These are phyloP conservation scores for Alternaria ethzedia DNA, from an alignment of 2,329 filamentous ascomycete species.

Conservation along the genomic window DNA sequence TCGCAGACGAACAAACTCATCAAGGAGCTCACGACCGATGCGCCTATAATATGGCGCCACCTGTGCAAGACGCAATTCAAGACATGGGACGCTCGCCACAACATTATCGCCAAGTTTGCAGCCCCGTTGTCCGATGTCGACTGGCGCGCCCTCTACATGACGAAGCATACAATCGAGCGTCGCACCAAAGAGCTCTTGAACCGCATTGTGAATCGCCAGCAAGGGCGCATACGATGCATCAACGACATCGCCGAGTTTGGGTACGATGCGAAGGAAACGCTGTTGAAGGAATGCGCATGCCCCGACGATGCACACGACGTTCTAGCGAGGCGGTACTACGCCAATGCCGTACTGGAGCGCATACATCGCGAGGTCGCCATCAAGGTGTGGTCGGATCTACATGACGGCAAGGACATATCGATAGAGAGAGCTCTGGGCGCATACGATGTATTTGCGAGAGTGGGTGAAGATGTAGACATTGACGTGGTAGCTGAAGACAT, in stretches of 20 bases:
- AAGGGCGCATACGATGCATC: slow-evolving; percentile 71
- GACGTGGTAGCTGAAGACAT: slow-evolving; percentile 68
- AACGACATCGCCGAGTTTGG: slow-evolving; percentile 74
- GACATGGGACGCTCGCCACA: slow-evolving; percentile 70
- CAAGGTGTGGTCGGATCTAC: slow-evolving; percentile 72
- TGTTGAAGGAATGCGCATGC: slow-evolving; percentile 69
- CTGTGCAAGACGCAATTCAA: slow-evolving; percentile 73
- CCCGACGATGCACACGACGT: slow-evolving; percentile 71
- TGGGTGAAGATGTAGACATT: slow-evolving; percentile 74
- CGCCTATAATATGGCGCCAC: slow-evolving; percentile 78
- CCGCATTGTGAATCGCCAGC: slow-evolving; percentile 72
- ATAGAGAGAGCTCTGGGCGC: slow-evolving; percentile 79
- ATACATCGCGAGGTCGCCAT: slow-evolving; percentile 83
- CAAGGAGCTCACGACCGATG: slow-evolving; percentile 69
- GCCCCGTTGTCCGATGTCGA: slow-evolving; percentile 63
- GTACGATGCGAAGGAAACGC: slow-evolving; percentile 87
- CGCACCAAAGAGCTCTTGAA: slow-evolving; percentile 59
- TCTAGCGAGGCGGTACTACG: slow-evolving; percentile 79
- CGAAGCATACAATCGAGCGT: slow-evolving; percentile 43
- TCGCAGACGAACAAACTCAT: slow-evolving; percentile 69
- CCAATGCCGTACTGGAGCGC: slow-evolving; percentile 74
- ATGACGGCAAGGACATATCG: slow-evolving; percentile 58
- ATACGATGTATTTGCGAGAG: slow-evolving; percentile 88
- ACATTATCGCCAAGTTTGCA: slow-evolving; percentile 41
- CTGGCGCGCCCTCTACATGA: slow-evolving; percentile 69